Evolutionary conservation across 2,329 filamentous ascomycete genomes (phyloP).

Genomic region (Orbilia javanica): DNA sequence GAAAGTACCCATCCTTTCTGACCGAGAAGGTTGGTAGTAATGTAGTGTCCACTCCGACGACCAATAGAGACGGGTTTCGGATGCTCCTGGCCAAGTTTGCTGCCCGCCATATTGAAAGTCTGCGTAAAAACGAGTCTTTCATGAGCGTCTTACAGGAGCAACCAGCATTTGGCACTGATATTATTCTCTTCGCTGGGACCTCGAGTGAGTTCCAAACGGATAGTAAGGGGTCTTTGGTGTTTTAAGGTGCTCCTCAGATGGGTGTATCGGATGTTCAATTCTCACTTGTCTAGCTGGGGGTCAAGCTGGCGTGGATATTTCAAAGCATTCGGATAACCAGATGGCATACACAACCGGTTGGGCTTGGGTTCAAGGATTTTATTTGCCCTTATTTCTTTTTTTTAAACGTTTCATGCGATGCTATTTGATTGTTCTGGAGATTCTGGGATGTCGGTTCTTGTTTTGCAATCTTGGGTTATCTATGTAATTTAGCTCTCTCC

Average conservation of each 20-base stretch:
- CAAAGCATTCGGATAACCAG: no score
- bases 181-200: conserved; percentile 33
- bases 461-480: no score
- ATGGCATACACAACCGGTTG: no score
- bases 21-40: background rate
- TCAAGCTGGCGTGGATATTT: no score
- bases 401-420: no score
- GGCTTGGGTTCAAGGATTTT: no score
- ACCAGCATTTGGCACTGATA: conserved; percentile 26
- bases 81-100: conserved; percentile 47
- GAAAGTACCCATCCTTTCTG: conserved; percentile 16
- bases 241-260: background rate
- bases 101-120: conserved; percentile 9
- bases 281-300: no score
- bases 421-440: no score
- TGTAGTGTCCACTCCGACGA: background rate
- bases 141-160: conserved; percentile 19
- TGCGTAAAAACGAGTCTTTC: conserved; percentile 45
- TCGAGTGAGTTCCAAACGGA: conserved; percentile 9
- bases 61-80: conserved; percentile 40
- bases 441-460: no score
- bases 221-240: conserved; percentile 5
- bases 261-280: background rate
- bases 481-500: no score
- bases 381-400: no score